A percentile compares a stretch with the other conserved stretches of the same genome.
Conservation (phyloP, 2,329 filamentous ascomycete species). For the Gnomoniopsis sp. region DNA sequence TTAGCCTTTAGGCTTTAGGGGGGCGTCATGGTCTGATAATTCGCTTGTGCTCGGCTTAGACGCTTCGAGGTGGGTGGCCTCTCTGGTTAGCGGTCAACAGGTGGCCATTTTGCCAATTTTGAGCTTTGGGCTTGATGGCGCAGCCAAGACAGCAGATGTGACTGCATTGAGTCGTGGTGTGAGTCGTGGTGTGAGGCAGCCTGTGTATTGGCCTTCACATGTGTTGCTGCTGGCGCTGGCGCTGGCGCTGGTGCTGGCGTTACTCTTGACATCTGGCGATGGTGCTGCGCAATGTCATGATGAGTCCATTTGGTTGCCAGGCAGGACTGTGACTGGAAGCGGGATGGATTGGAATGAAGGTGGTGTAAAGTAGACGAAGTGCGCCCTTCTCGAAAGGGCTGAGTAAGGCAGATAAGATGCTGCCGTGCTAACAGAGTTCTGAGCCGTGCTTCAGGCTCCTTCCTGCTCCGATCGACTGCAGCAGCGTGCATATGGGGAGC, state of each 20-base stretch:
- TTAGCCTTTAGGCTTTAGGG: no score
- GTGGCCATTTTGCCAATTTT: neutral
- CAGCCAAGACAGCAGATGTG: neutral
- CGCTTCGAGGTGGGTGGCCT: neutral
- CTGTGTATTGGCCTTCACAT: neutral
- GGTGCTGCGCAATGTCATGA: no score
- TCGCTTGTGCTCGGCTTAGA: no score
- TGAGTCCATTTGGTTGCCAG: no score
- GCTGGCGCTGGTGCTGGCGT: no score
- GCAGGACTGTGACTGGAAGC: no score
- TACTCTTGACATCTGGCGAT: no score
- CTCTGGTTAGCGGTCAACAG: neutral
- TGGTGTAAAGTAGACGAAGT: neutral
- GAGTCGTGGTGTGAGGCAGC: neutral
- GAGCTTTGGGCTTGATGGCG: neutral
- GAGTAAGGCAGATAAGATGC: neutral
- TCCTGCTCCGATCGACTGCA: no score
- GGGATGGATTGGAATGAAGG: no score
- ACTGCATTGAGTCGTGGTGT: neutral
- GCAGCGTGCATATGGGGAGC: no score
- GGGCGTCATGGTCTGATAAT: no score
- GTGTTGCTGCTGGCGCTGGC: neutral
- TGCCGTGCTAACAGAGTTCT: neutral
- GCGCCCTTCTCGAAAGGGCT: neutral
- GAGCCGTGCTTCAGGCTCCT: no score